These are phyloP conservation scores for Saccharomycopsis hybrid DNA, from an alignment of 1,139 yeast species.

Conservation along the genomic window DNA sequence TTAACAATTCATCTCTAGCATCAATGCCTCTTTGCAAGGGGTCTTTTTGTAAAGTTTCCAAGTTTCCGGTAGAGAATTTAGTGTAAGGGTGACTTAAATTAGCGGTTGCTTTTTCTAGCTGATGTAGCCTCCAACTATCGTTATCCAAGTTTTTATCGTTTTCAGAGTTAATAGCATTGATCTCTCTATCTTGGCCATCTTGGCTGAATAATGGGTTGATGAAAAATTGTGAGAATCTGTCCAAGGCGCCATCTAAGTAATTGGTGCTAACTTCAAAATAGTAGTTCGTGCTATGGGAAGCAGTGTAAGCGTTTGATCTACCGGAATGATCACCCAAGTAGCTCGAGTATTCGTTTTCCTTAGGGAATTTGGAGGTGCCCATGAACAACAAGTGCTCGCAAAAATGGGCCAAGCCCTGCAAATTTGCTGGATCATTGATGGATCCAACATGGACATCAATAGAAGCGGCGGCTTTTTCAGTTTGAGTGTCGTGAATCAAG, in stretches of 20 bases:
- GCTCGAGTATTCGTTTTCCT: conserved; percentile 80
- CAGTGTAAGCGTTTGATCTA: conserved; percentile 76
- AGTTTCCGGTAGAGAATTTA: conserved; percentile 73
- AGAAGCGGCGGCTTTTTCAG: conserved; percentile 92
- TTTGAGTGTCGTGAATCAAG: conserved; percentile 72
- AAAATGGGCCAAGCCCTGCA: conserved; percentile 92
- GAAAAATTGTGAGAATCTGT: conserved; percentile 89
- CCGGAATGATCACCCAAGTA: conserved; percentile 70
- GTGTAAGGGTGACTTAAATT: conserved; percentile 69
- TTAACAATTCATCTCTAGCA: conserved; percentile 59
- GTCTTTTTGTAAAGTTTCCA: conserved; percentile 49
- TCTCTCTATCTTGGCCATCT: conserved; percentile 83
- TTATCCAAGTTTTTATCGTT: conserved; percentile 89
- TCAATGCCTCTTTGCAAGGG: conserved; percentile 46
- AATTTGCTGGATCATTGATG: conserved; percentile 64
- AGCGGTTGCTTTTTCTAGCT: conserved; percentile 68
- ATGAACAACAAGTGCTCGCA: conserved; percentile 92
- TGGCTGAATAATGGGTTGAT: conserved; percentile 76
- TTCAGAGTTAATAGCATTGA: conserved; percentile 92
- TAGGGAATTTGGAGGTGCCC: conserved; percentile 94
- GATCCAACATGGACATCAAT: conserved; percentile 90
- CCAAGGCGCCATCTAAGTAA: conserved; percentile 78
- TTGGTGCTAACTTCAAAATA: conserved; percentile 78
- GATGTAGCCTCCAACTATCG: conserved; percentile 84
- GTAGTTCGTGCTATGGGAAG: conserved; percentile 85